These are phyloP conservation scores for Lichtheimia ornata DNA, from an alignment of 371 early-diverging fungal genomes.

Conservation along the genomic window DNA sequence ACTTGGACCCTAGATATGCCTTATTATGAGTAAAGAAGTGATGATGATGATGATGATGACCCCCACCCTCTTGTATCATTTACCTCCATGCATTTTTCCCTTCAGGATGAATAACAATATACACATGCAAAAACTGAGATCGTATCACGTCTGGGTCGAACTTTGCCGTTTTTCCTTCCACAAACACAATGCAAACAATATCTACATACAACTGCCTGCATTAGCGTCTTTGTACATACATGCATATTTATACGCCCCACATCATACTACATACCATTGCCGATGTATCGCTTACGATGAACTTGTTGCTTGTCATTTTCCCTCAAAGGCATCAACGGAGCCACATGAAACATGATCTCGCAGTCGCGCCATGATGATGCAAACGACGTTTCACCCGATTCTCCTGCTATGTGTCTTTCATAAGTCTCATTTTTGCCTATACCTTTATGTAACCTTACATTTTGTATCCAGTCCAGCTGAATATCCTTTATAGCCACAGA, in stretches of 20 bases:
- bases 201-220: conserved; percentile 36
- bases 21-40: conserved; percentile 21
- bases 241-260: background rate
- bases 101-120: conserved; percentile 62
- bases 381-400: conserved; percentile 77
- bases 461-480: conserved; percentile 83
- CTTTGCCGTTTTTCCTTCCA: conserved; percentile 47
- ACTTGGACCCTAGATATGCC: conserved; percentile 39
- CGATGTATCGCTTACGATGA: conserved; percentile 83
- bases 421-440: background rate
- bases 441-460: conserved; percentile 40
- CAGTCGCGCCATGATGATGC: conserved; percentile 77
- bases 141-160: conserved; percentile 66
- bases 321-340: conserved; percentile 75
- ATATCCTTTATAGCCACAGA: conserved; percentile 80
- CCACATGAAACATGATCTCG: conserved; percentile 89
- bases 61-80: too few species aligned
- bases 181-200: conserved; percentile 74
- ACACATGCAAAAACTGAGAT: conserved; percentile 77
- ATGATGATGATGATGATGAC: background rate
- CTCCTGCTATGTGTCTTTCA: conserved; percentile 39
- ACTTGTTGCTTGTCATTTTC: conserved; percentile 75
- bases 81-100: conserved; percentile 46
- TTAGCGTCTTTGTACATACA: background rate
- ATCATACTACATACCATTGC: conserved; percentile 61